phyloP scores from a whole-genome alignment of 1,284 basidiomycete species.

The Polyporus tsugae region DNA sequence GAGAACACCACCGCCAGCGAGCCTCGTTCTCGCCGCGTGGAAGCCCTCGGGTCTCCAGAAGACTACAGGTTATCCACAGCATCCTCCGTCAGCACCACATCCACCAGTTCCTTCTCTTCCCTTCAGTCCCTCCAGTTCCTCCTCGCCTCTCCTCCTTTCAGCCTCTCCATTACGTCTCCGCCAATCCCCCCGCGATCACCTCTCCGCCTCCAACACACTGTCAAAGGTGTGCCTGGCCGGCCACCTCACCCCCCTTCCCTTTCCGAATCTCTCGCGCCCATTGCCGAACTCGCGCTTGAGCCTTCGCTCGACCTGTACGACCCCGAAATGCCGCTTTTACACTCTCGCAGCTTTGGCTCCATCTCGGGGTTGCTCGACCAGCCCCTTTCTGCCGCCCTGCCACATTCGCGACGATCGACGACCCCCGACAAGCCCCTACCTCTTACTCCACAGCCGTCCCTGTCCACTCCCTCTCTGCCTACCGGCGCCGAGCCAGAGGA shows the following conservation, averaged over 20 bases:
- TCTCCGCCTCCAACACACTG: conserved; percentile 32
- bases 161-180: conserved; percentile 32
- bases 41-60: conserved; percentile 34
- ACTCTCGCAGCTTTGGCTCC: conserved; percentile 42
- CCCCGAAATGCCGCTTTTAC: conserved; percentile 38
- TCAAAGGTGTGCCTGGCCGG: conserved; percentile 21
- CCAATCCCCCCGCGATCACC: conserved; percentile 45
- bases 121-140: conserved; percentile 27
- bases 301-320: conserved; percentile 10
- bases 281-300: conserved; percentile 9
- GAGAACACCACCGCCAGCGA: conserved; percentile 34
- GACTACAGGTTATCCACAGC: conserved; percentile 34
- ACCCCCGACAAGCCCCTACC: conserved; percentile 46
- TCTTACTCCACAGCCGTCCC: conserved; percentile 37
- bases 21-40: conserved; percentile 49
- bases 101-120: conserved; percentile 34
- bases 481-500: conserved; percentile 21
- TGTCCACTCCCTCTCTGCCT: conserved; percentile 23
- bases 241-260: conserved; percentile 19
- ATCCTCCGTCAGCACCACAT: conserved; percentile 29
- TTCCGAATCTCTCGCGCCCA: conserved; percentile 18
- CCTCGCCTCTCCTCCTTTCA: conserved; percentile 29
- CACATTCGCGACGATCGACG: conserved; percentile 24
- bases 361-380: conserved; percentile 42
- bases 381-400: conserved; percentile 20